phyloP scores from a whole-genome alignment of 2,329 filamentous ascomycete genomes.

The Ascochyta rabiei region DNA sequence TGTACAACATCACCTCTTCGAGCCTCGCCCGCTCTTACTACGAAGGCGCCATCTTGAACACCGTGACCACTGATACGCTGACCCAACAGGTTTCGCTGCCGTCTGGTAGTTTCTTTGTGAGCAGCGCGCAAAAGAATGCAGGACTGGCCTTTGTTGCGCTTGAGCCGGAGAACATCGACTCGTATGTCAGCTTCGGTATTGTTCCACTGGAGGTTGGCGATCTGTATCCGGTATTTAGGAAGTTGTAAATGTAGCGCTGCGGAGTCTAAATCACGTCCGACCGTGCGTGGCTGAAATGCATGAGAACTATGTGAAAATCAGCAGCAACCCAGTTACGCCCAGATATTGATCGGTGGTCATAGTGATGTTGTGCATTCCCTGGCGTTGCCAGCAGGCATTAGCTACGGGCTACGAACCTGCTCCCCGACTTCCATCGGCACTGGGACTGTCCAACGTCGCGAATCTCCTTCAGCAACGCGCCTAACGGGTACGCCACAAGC shows the following conservation, averaged over 20 bases:
- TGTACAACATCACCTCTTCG: constrained; percentile 43
- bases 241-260: constrained; percentile 14
- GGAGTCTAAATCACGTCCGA: not conserved
- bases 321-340: not conserved
- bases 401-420: not conserved
- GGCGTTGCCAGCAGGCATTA: not conserved
- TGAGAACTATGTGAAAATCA: not conserved
- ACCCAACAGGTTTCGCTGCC: constrained; percentile 37
- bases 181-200: constrained; percentile 46
- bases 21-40: constrained; percentile 39
- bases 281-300: not conserved
- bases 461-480: not conserved
- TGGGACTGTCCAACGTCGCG: not conserved
- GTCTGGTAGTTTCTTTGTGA: constrained; percentile 43
- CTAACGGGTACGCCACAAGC: constrained; percentile 12
- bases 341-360: constrained; percentile 1
- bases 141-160: constrained; percentile 46
- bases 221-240: constrained; percentile 42
- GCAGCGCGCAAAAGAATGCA: constrained; percentile 46
- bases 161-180: constrained; percentile 48
- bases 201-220: constrained; percentile 46
- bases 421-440: not conserved
- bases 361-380: not conserved
- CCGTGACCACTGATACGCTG: constrained; percentile 37
- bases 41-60: constrained; percentile 43